Base-by-base conservation (phyloP, 2,329 filamentous ascomycete species). In the Leptosphaerulina australis region DNA sequence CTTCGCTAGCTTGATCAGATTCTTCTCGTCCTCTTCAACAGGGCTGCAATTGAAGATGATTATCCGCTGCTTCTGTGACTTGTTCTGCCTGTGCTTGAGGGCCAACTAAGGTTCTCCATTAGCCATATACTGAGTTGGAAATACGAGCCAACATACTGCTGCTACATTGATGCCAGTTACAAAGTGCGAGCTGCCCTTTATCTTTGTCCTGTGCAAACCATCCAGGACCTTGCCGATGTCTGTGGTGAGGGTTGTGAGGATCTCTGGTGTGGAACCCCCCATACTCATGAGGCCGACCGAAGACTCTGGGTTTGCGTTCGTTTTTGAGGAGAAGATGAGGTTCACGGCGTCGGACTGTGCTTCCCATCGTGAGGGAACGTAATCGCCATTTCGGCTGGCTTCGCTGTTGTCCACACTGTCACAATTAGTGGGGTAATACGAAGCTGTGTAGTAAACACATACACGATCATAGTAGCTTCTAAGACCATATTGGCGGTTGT, bases 281-380 rank as follows among this genome's bases (percentile, higher is more conserved):
- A 97, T 97, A 77, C 91, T 96, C 92, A 99, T 97, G 59, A 99
- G 81, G 43, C 95, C 94, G 60, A 99, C 94, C 9, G 92, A 95
- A 6, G 93, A 97, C 77, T 99, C 94, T 24, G 94, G 91, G 74
- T 99, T 97, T 63, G 88, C 88, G 77, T 91, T 88, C 63, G 92
- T 96, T 76, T 99, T 96, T 70, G 88, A 90, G 71, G 92, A 91
- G 80, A 97, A 97, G 69, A 97, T 88, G 68, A 97, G 87, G 76
- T 90, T 94, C 68, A 96, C 91, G 48, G 93, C 92, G 76, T 99
- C 94, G 64, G 90, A 83, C 82, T 99, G 94, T 65, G 94, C 91
- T 77, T 97, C 91, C 82, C 92, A 99, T 76, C 94, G 86, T 62
- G 92, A 95, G 51, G 94, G 93, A 70, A 86, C 80, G 72, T 88